phyloP scores from a whole-genome alignment of 2,329 filamentous ascomycete genomes.

The Aspergillus floridensis region DNA sequence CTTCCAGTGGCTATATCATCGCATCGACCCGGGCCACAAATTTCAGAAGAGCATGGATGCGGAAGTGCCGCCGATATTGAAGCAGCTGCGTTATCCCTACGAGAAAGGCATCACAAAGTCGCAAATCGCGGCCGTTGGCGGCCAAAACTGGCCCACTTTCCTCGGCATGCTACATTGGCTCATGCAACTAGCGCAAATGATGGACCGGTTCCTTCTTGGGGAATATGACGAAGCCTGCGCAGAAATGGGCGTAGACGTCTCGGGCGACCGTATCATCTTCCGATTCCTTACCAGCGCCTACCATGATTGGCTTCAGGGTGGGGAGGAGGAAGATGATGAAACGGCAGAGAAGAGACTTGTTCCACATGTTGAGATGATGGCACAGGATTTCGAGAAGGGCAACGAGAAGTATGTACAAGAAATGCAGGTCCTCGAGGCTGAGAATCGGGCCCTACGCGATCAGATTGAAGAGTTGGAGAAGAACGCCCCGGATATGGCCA shows the following conservation, averaged over 20 bases:
- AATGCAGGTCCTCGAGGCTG: constrained; percentile 78
- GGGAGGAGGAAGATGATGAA: constrained; percentile 84
- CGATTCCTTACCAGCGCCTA: constrained; percentile 88
- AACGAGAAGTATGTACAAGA: constrained; percentile 84
- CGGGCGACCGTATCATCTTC: constrained; percentile 89
- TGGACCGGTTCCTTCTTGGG: constrained; percentile 75
- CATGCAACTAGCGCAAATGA: constrained; percentile 95
- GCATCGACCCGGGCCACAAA: constrained; percentile 88
- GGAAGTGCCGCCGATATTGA: constrained; percentile 87
- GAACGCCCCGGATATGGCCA: constrained; percentile 75
- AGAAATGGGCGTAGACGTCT: constrained; percentile 83
- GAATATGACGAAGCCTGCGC: constrained; percentile 87
- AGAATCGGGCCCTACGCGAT: constrained; percentile 74
- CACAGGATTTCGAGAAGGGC: constrained; percentile 75
- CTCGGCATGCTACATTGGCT: constrained; percentile 95
- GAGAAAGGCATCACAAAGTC: constrained; percentile 96
- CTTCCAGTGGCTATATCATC: constrained; percentile 96
- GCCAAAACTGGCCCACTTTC: constrained; percentile 96
- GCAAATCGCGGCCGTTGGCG: constrained; percentile 89
- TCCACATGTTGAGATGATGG: constrained; percentile 86
- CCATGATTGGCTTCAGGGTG: constrained; percentile 88
- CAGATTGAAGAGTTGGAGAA: constrained; percentile 91
- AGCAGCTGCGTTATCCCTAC: constrained; percentile 91
- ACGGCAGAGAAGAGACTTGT: constrained; percentile 73
- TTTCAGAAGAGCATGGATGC: constrained; percentile 95